Conservation (phyloP, 2,329 filamentous ascomycete genomes). For the Arachnopeziza araneosa region DNA sequence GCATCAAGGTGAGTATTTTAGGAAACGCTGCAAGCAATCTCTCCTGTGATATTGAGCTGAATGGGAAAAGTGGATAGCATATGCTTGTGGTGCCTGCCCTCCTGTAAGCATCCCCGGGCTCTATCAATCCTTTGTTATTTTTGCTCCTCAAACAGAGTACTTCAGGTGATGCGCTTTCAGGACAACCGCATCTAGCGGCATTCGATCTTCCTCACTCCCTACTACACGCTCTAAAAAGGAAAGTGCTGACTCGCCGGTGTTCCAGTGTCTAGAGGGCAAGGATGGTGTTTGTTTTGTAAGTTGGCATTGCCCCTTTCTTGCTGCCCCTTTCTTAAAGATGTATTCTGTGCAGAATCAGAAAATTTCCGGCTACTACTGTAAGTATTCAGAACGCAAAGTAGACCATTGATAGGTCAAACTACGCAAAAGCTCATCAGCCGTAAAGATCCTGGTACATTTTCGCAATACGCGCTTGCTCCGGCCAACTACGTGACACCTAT, state of each 20-base stretch:
- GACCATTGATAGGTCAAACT: background rate
- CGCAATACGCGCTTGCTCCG: conserved; percentile 54
- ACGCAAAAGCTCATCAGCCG: background rate
- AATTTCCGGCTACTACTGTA: conserved; percentile 59
- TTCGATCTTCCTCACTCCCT: no score
- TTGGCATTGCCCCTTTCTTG: background rate
- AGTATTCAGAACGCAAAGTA: background rate
- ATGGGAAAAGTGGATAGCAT: conserved; percentile 44
- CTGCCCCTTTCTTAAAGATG: conserved; percentile 6
- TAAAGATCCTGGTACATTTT: conserved; percentile 56
- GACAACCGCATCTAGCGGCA: no score
- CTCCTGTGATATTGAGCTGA: conserved; percentile 2
- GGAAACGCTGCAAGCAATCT: background rate
- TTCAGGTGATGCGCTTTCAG: no score
- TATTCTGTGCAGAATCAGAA: conserved; percentile 38
- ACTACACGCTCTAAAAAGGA: no score
- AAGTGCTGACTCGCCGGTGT: no score
- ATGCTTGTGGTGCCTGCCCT: conserved; percentile 49
- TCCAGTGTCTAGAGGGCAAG: conserved; percentile 49
- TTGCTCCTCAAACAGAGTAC: no score
- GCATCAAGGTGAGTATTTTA: conserved; percentile 50
- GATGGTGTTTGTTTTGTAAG: conserved; percentile 63
- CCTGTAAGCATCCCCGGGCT: no score
- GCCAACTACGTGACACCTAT: conserved; percentile 67
- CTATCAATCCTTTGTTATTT: no score